Conservation (phyloP, 768 basidiomycete species). For the Gloeostereum incarnatum region DNA sequence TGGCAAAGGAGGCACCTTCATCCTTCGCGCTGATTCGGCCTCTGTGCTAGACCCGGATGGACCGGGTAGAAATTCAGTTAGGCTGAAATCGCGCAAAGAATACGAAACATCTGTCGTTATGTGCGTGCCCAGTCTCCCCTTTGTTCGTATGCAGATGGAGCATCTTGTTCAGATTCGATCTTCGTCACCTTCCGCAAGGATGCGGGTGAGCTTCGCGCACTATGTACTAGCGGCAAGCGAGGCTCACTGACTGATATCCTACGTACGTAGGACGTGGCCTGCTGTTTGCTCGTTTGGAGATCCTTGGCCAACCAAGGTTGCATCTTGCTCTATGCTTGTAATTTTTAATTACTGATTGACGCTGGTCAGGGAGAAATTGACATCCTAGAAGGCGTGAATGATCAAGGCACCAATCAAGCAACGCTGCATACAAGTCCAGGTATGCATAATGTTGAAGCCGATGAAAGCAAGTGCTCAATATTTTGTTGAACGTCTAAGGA, state of each 20-base stretch:
- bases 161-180: too few species aligned
- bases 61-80: slow-evolving; percentile 28
- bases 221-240: too few species aligned
- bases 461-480: too few species aligned
- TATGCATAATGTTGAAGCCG: slow-evolving; percentile 9
- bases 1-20: slow-evolving; percentile 23
- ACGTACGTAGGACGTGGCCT: too few species aligned
- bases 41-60: slow-evolving; percentile 23
- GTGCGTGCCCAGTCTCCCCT: too few species aligned
- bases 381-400: slow-evolving; percentile 41
- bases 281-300: slow-evolving; percentile 30
- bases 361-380: slow-evolving; percentile 24
- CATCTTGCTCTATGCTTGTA: neutral
- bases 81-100: slow-evolving; percentile 23
- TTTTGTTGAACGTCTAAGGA: slow-evolving; percentile 14
- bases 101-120: slow-evolving; percentile 26
- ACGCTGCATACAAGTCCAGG: slow-evolving; percentile 35
- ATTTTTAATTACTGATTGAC: neutral
- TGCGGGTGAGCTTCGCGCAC: slow-evolving; percentile 28
- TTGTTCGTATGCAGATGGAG: too few species aligned
- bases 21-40: slow-evolving; percentile 27
- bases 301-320: slow-evolving; percentile 40
- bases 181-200: slow-evolving; percentile 46
- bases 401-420: slow-evolving; percentile 25
- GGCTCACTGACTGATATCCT: too few species aligned